phyloP scores from a whole-genome alignment of 2,329 filamentous ascomycete species.

The Colletotrichum scovillei region DNA sequence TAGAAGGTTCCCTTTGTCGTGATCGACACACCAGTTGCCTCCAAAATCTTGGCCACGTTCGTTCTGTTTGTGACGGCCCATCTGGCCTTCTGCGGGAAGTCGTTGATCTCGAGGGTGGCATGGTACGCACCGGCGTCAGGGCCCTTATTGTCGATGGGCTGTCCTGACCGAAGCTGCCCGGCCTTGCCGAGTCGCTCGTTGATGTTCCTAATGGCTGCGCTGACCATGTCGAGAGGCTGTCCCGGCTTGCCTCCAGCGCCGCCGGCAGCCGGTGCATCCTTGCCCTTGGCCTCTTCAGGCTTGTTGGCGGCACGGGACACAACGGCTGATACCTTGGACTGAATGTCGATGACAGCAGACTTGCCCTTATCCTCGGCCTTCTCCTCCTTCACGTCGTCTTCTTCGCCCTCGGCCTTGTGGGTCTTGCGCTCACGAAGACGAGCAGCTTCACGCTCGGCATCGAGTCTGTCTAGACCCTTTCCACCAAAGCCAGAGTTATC shows the following conservation, averaged over 20 bases:
- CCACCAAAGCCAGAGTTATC: slow-evolving; percentile 92
- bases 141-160: slow-evolving; percentile 98
- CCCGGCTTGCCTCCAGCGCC: slow-evolving; percentile 61
- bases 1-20: slow-evolving; percentile 98
- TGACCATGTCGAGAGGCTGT: slow-evolving; percentile 85
- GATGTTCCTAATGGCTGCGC: slow-evolving; percentile 90
- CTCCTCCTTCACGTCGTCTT: slow-evolving; percentile 82
- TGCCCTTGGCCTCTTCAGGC: slow-evolving; percentile 52
- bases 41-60: slow-evolving; percentile 97
- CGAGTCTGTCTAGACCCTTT: slow-evolving; percentile 90
- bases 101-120: slow-evolving; percentile 97
- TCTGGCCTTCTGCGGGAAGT: slow-evolving; percentile 97
- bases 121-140: slow-evolving; percentile 97
- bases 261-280: slow-evolving; percentile 62
- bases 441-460: slow-evolving; percentile 89
- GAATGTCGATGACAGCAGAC: slow-evolving; percentile 73
- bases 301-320: slow-evolving; percentile 63
- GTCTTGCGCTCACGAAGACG: slow-evolving; percentile 88
- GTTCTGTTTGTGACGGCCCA: slow-evolving; percentile 99
- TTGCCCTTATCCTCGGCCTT: slow-evolving; percentile 79
- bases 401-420: slow-evolving; percentile 87
- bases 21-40: slow-evolving; percentile 93
- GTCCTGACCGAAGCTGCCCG: slow-evolving; percentile 88
- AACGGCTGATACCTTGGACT: slow-evolving; percentile 69
- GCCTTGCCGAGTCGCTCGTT: slow-evolving; percentile 90